Percentiles rank a stretch among this genome's conserved stretches.
phyloP scores from a whole-genome alignment of 495 filamentous ascomycete species.

The Glarea lozoyensis region DNA sequence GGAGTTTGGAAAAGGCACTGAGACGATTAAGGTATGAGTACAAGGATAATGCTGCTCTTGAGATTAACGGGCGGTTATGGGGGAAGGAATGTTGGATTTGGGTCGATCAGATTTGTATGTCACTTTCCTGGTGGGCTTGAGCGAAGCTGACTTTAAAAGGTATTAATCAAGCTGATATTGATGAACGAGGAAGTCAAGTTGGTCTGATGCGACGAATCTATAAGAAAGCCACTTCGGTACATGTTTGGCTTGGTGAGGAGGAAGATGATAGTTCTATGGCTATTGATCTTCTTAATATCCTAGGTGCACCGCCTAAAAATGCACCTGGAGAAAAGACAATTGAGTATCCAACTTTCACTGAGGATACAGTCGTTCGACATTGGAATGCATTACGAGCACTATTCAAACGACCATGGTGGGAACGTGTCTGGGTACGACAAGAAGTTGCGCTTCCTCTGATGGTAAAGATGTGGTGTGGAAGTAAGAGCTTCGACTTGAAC shows the following conservation, averaged over 20 bases:
- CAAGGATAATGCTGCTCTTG: no score
- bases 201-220: not conserved
- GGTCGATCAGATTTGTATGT: no score
- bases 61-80: not conserved
- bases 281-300: not conserved
- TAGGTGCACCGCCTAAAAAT: not conserved
- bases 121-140: not conserved
- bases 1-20: not conserved
- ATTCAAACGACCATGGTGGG: not conserved
- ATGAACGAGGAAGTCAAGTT: slow-evolving; percentile 1
- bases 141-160: not conserved
- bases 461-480: not conserved
- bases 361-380: not conserved
- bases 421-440: slow-evolving; percentile 1
- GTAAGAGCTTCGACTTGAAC: not conserved
- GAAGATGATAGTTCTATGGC: not conserved
- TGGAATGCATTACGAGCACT: not conserved
- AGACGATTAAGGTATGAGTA: not conserved
- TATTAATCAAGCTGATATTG: slow-evolving; percentile 2
- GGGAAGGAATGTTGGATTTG: not conserved
- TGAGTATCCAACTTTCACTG: not conserved
- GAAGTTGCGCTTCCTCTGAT: not conserved
- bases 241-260: slow-evolving; percentile 3
- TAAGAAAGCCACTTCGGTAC: not conserved
- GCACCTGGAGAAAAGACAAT: not conserved